A percentile compares a stretch with the other conserved stretches of the same genome.
Evolutionary conservation across 139 green algal genomes (phyloP).

Genomic region (Mesotaenium endlicherianum): DNA sequence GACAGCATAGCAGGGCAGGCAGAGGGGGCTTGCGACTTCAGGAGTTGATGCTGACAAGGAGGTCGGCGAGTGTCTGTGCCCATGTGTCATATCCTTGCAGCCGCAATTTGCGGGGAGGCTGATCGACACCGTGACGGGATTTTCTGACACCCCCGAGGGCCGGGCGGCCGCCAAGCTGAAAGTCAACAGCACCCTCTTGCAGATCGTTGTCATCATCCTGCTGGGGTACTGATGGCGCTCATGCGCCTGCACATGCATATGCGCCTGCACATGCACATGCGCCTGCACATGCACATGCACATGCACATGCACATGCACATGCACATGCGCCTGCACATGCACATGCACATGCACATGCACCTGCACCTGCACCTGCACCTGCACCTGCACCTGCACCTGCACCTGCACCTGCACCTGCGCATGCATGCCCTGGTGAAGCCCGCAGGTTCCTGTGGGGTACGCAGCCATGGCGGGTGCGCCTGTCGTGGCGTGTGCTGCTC

Average conservation of each 20-base stretch:
- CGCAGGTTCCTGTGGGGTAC: no score
- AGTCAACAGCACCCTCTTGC: constrained; percentile 7
- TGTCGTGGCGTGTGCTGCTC: no score
- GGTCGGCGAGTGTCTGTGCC: background rate
- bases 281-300: no score
- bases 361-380: no score
- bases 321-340: no score
- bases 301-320: no score
- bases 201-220: constrained; percentile 26
- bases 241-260: background rate
- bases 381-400: no score
- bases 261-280: no score
- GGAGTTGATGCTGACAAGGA: background rate
- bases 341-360: no score
- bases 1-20: background rate
- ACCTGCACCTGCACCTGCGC: no score
- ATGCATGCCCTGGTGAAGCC: no score
- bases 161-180: background rate
- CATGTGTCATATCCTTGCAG: constrained; percentile 9
- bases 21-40: background rate
- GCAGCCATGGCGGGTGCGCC: no score
- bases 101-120: constrained; percentile 23
- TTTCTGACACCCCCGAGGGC: constrained; percentile 5
- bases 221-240: background rate
- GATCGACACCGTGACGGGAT: constrained; percentile 21